These are phyloP conservation scores for Melaleuca alternifolia DNA, from an alignment of 345 rosid species.

Conservation along the genomic window DNA sequence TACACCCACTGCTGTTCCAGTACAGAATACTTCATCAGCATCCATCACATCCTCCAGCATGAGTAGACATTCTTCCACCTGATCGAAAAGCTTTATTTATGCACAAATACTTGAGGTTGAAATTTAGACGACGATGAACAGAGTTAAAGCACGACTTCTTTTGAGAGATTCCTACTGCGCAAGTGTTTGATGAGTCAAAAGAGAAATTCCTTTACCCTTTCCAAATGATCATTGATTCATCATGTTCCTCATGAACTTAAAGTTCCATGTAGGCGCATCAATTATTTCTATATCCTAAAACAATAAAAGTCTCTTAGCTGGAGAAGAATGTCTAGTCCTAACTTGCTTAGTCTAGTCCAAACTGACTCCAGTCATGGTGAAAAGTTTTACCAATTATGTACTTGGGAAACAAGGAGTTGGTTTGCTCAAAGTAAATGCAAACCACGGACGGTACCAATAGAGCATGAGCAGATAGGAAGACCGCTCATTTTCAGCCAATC, in stretches of 20 bases:
- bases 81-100: not conserved
- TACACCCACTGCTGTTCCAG: constrained; percentile 36
- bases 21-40: constrained; percentile 44
- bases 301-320: not conserved
- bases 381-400: not conserved
- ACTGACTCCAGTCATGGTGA: not conserved
- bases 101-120: not conserved
- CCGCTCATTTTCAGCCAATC: not conserved
- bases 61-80: constrained; percentile 30
- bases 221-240: not conserved
- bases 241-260: not conserved
- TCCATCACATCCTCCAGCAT: constrained; percentile 17
- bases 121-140: not conserved
- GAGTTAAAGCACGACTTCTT: not conserved
- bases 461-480: not conserved
- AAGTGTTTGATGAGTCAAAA: not conserved
- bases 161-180: not conserved
- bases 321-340: not conserved
- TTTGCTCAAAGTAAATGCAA: not conserved
- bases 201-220: not conserved
- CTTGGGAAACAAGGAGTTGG: not conserved
- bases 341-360: not conserved
- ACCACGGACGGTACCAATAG: not conserved
- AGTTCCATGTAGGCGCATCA: not conserved
- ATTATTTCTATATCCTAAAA: not conserved